These are phyloP conservation scores for Lachnellula willkommii DNA, from an alignment of 2,329 filamentous ascomycete genomes.

Conservation along the genomic window DNA sequence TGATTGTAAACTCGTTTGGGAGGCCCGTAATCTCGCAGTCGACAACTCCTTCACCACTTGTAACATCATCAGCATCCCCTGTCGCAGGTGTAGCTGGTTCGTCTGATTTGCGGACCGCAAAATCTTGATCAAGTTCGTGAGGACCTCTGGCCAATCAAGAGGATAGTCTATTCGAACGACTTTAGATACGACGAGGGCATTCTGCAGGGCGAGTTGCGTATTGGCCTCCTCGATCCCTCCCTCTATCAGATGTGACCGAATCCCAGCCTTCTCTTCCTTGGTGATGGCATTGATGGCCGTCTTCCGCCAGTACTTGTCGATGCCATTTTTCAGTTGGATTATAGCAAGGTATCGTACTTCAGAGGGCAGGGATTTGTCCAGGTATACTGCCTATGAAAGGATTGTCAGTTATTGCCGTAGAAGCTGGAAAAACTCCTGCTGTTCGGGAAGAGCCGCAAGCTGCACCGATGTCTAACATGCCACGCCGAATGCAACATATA, in stretches of 20 bases:
- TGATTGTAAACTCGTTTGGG: slow-evolving; percentile 69
- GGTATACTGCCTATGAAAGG: slow-evolving; percentile 64
- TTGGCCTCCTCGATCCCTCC: slow-evolving; percentile 74
- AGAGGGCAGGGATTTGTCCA: slow-evolving; percentile 69
- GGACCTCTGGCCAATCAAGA: slow-evolving; percentile 68
- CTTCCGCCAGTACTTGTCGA: slow-evolving; percentile 90
- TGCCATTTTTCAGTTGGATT: slow-evolving; percentile 93
- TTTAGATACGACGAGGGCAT: slow-evolving; percentile 82
- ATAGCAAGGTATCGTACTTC: slow-evolving; percentile 84
- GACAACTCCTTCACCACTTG: slow-evolving; percentile 88
- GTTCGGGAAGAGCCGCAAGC: too few species aligned
- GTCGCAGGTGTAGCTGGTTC: slow-evolving; percentile 61
- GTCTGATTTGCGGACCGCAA: slow-evolving; percentile 55
- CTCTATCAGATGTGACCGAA: slow-evolving; percentile 69
- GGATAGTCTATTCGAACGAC: slow-evolving; percentile 87
- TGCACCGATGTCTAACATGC: too few species aligned
- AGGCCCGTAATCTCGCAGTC: slow-evolving; percentile 69
- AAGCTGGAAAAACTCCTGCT: neutral
- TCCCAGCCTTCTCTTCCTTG: slow-evolving; percentile 68
- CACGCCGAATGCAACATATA: too few species aligned
- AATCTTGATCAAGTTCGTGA: slow-evolving; percentile 56
- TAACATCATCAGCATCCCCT: slow-evolving; percentile 70
- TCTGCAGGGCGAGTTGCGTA: slow-evolving; percentile 73
- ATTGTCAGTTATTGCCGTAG: neutral
- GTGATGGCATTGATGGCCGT: slow-evolving; percentile 57